phyloP scores from a whole-genome alignment of 768 basidiomycete species.

The Tephrocybe rancida region DNA sequence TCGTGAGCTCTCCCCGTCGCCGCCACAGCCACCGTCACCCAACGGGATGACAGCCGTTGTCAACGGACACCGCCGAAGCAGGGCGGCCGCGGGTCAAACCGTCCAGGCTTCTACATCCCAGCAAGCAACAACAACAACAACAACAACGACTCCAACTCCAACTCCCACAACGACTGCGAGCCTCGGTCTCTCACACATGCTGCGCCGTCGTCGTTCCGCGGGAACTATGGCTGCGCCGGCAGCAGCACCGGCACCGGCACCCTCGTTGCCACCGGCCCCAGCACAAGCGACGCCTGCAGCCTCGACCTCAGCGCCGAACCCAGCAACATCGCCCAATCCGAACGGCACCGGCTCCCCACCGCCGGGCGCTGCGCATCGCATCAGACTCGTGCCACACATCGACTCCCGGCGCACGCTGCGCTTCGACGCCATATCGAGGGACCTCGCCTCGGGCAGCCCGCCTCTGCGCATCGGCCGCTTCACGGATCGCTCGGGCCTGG shows the following conservation, averaged over 20 bases:
- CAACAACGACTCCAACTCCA: constrained; percentile 7
- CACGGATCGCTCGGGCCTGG: constrained; percentile 81
- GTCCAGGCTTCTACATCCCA: constrained; percentile 30
- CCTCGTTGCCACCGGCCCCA: constrained; percentile 12
- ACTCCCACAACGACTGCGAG: constrained; percentile 28
- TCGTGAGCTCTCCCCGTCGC: constrained; percentile 48
- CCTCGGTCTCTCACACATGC: constrained; percentile 61
- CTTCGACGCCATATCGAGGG: constrained; percentile 91
- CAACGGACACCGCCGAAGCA: constrained; percentile 17
- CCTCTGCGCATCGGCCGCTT: constrained; percentile 91
- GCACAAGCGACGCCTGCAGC: constrained; percentile 25
- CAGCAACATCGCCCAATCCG: constrained; percentile 1
- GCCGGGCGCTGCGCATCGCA: constrained; percentile 51
- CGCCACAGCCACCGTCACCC: constrained; percentile 39
- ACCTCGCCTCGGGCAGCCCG: constrained; percentile 69
- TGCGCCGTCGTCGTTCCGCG: constrained; percentile 67
- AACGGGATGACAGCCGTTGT: constrained; percentile 19
- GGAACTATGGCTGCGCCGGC: constrained; percentile 43
- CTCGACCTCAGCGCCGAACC: constrained; percentile 17
- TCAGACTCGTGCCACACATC: constrained; percentile 94
- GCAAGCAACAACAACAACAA: constrained; percentile 19
- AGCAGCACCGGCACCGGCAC: constrained; percentile 14
- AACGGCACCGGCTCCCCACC: constrained; percentile 3
- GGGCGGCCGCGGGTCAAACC: constrained; percentile 35
- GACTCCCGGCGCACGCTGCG: constrained; percentile 86